A percentile compares a stretch with the other conserved stretches of the same genome.
phyloP scores from a whole-genome alignment of 306 rosid species.

The Castanospermum australe region DNA sequence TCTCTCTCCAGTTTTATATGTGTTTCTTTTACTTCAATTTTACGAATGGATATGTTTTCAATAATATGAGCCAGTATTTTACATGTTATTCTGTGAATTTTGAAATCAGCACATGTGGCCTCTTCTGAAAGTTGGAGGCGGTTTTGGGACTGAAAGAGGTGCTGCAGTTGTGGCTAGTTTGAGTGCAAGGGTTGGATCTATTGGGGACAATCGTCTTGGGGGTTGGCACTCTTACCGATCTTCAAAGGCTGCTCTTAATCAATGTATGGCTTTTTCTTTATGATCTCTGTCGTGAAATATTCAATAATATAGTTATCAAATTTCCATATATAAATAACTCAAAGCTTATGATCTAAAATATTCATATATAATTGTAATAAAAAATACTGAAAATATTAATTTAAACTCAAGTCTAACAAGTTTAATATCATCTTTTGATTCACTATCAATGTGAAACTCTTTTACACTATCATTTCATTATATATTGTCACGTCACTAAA shows the following conservation, averaged over 20 bases:
- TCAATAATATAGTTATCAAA: not conserved
- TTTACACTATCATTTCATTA: no score
- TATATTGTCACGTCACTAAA: no score
- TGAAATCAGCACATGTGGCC: slow-evolving; percentile 92
- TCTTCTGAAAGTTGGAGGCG: slow-evolving; percentile 74
- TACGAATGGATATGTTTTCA: not conserved
- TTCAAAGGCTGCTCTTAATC: slow-evolving; percentile 93
- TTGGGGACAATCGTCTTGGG: slow-evolving; percentile 86
- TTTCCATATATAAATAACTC: no score
- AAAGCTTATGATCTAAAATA: no score
- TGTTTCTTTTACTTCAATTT: slow-evolving; percentile 19
- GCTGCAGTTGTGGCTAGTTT: slow-evolving; percentile 82
- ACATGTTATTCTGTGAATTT: not conserved
- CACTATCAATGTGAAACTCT: no score
- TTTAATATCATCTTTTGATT: no score
- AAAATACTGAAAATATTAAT: no score
- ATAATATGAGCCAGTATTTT: not conserved
- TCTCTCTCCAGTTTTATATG: not conserved
- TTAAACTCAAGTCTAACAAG: no score
- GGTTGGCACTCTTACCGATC: slow-evolving; percentile 98
- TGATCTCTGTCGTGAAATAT: not conserved
- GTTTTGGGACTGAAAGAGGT: slow-evolving; percentile 60
- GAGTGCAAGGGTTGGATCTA: slow-evolving; percentile 96
- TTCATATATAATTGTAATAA: no score
- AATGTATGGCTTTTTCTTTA: slow-evolving; percentile 48